Evolutionary conservation across 371 early-diverging fungal species (phyloP).

Genomic region (Mucor ambiguus): DNA sequence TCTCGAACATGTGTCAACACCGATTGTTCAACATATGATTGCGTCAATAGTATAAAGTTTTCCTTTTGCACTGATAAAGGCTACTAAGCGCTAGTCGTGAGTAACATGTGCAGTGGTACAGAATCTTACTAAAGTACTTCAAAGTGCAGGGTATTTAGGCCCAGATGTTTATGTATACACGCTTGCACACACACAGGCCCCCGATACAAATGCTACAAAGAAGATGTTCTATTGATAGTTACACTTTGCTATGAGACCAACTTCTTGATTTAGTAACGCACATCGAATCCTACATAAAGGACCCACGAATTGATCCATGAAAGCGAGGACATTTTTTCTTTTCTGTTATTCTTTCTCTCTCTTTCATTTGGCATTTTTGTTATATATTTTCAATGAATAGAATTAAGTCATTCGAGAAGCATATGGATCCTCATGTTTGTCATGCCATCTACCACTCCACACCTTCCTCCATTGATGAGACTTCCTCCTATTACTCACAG

Average conservation of each 20-base stretch:
- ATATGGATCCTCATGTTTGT: not conserved
- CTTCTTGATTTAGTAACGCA: not conserved
- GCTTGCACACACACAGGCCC: slow-evolving; percentile 14
- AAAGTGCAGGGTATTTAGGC: slow-evolving; percentile 15
- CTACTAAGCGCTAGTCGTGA: not conserved
- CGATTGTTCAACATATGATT: slow-evolving; percentile 1
- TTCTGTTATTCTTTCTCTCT: not conserved
- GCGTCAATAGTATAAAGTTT: slow-evolving; percentile 3
- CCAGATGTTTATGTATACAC: slow-evolving; percentile 7
- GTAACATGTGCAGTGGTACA: slow-evolving; percentile 10
- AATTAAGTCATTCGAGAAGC: slow-evolving; percentile 9
- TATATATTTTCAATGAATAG: not conserved
- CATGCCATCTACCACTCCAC: not conserved
- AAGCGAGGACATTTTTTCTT: not conserved
- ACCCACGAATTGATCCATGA: not conserved
- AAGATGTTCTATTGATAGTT: slow-evolving; percentile 11
- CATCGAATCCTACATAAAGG: slow-evolving; percentile 7
- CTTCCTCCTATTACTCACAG: slow-evolving; percentile 10
- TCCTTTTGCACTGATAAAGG: slow-evolving; percentile 3
- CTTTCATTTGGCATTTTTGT: no score
- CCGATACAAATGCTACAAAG: slow-evolving; percentile 12
- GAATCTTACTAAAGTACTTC: not conserved
- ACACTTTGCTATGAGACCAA: slow-evolving; percentile 4
- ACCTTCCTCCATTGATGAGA: not conserved
- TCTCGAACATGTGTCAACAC: slow-evolving; percentile 5